Conservation (phyloP, 345 rosid species). For the Eucalyptus caleyi region DNA sequence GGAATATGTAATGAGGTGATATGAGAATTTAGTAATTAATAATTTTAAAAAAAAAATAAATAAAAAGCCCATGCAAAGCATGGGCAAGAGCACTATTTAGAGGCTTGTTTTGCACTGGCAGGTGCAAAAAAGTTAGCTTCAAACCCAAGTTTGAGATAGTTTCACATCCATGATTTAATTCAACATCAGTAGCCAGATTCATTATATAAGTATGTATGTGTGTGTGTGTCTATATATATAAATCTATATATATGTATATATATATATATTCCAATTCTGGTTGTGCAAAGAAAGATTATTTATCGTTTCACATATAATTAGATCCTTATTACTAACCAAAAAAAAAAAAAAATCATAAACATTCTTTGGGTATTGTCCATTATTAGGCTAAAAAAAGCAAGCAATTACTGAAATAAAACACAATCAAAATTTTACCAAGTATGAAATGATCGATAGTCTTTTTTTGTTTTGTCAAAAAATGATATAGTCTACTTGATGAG, state of each 20-base stretch:
- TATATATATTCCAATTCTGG: neutral
- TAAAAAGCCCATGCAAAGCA: neutral
- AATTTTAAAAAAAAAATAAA: neutral
- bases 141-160: neutral
- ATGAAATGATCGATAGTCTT: neutral
- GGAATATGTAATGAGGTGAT: neutral
- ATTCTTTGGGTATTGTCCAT: neutral
- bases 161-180: neutral
- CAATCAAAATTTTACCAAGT: neutral
- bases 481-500: neutral
- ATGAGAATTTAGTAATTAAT: neutral
- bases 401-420: neutral
- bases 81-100: neutral
- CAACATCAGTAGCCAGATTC: neutral
- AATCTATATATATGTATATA: fast-evolving
- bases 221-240: fast-evolving
- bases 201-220: neutral
- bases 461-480: too few species aligned
- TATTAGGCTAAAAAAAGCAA: neutral
- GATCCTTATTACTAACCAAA: neutral
- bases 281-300: neutral
- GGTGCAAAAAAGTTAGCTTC: neutral
- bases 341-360: fast-evolving
- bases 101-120: neutral
- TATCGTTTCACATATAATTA: neutral